Evolutionary conservation across 306 rosid species (phyloP).

Genomic region (Castanea sativa): DNA sequence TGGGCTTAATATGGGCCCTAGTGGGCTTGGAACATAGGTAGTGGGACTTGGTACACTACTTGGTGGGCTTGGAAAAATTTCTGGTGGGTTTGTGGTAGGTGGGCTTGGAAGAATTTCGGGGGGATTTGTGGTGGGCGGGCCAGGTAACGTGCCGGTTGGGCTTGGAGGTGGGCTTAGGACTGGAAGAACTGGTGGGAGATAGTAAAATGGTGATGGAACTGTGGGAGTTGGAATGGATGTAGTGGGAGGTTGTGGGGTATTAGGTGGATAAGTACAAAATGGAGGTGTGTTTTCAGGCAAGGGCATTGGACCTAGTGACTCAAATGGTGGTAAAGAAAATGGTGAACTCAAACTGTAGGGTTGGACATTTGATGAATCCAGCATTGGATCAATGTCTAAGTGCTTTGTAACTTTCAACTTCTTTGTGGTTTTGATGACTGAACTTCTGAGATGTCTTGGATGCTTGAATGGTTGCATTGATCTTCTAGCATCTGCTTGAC

Average conservation of each 20-base stretch:
- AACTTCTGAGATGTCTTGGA: conserved; percentile 35
- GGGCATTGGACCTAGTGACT: conserved; percentile 62
- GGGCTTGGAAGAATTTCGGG: conserved; percentile 4
- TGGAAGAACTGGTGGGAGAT: conserved; percentile 52
- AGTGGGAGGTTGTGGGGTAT: conserved; percentile 44
- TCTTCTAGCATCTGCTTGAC: conserved; percentile 52
- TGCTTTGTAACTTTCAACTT: conserved; percentile 47
- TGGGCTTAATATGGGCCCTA: conserved; percentile 29
- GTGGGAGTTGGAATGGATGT: conserved; percentile 47
- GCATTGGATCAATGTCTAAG: conserved; percentile 37
- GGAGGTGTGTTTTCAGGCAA: conserved; percentile 57
- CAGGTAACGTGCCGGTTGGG: conserved; percentile 27
- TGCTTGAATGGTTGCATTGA: conserved; percentile 37
- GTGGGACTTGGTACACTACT: conserved; percentile 29
- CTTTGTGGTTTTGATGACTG: conserved; percentile 37
- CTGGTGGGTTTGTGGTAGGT: not conserved
- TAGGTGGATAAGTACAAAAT: conserved; percentile 59
- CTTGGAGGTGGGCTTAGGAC: conserved; percentile 45
- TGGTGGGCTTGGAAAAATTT: not conserved
- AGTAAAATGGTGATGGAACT: conserved; percentile 26
- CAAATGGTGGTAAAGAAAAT: conserved; percentile 70
- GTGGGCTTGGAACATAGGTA: conserved; percentile 31
- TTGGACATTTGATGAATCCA: conserved; percentile 44
- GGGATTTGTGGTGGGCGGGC: conserved; percentile 31
- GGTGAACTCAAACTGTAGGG: conserved; percentile 75